phyloP scores from a whole-genome alignment of 345 rosid genomes.

The Dipteronia dyeriana region DNA sequence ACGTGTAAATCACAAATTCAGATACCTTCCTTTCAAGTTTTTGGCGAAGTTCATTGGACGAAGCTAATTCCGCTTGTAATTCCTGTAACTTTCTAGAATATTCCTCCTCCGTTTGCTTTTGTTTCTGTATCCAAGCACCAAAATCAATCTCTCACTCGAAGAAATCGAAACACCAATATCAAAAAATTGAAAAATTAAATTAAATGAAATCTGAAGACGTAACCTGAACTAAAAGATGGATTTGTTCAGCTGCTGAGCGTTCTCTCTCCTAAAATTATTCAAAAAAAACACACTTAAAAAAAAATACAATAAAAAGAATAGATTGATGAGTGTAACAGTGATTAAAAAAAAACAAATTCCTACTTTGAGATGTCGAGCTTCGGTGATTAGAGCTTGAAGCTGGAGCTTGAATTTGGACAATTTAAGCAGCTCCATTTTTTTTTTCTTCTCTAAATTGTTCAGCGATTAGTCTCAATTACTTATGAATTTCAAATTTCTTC shows the following conservation, averaged over 20 bases:
- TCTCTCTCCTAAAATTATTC: conserved; percentile 51
- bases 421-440: conserved; percentile 79
- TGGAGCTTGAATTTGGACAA: conserved; percentile 78
- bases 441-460: conserved; percentile 9
- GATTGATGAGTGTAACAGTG: not conserved
- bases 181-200: not conserved
- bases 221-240: conserved; percentile 56
- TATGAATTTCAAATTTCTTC: not conserved
- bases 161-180: not conserved
- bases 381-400: conserved; percentile 63
- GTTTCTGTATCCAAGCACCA: conserved; percentile 52
- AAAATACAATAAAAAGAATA: not conserved
- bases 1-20: conserved; percentile 16
- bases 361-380: conserved; percentile 72
- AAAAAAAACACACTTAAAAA: not conserved
- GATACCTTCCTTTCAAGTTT: conserved; percentile 67
- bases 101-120: conserved; percentile 75
- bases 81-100: conserved; percentile 55
- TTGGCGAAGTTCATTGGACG: conserved; percentile 49
- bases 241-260: conserved; percentile 53
- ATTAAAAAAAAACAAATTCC: conserved; percentile 14
- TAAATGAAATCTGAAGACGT: not conserved
- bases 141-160: conserved; percentile 9
- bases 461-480: not conserved
- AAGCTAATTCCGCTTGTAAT: conserved; percentile 53